Evolutionary conservation across 2,329 filamentous ascomycete species (phyloP), one percentile per base, ranked within the genome.

Genomic region (Penicillium aurantiogriseum): DNA sequence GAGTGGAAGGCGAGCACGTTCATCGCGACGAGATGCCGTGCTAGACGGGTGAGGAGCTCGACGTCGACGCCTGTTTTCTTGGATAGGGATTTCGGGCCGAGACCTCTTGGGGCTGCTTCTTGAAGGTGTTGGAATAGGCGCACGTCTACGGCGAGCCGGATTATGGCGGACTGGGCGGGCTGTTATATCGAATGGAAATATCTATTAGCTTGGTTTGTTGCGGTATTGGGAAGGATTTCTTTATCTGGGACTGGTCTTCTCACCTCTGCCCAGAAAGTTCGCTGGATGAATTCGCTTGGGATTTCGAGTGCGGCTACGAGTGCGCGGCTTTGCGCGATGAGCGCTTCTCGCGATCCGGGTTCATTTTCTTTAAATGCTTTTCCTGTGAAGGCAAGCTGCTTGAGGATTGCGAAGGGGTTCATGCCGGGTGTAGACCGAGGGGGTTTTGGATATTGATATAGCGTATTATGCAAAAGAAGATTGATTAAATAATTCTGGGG

Each of bases 201-300:
- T 1, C 4, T 23, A 23, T 23, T 23, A 23, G 21, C 13, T 42
- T 42, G 19, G 10, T 23, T 40, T 13, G 10, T 40, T 40, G 11
- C 10, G 9, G 3, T 38, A 11, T 38, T 43, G 11, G 31, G 31
- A 33, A 13, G 31, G 13, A 0, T 1, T 23, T 33, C 15, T 33
- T 2, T 33, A 33, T 33, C 5, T 13, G 23, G 6, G 17, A 9
- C 21, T 15, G 17, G 11, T 17, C 43, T 10, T 63, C 65, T 59
- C 44, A 77, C 75, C 66, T 77, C 72, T 21, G 74, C 74, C 75
- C 74, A 77, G 39, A 74, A 73, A 48, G 68, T 77, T n/a, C 63
- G 65, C 49, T 66, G 65, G 11, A 69, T 31, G 35, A 66, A 65
- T 51, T 77, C 74, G 51, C 72, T 74, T 0, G 76, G 75, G 15